phyloP scores from a whole-genome alignment of 1,284 basidiomycete genomes.

The Rhodotorula sp. region DNA sequence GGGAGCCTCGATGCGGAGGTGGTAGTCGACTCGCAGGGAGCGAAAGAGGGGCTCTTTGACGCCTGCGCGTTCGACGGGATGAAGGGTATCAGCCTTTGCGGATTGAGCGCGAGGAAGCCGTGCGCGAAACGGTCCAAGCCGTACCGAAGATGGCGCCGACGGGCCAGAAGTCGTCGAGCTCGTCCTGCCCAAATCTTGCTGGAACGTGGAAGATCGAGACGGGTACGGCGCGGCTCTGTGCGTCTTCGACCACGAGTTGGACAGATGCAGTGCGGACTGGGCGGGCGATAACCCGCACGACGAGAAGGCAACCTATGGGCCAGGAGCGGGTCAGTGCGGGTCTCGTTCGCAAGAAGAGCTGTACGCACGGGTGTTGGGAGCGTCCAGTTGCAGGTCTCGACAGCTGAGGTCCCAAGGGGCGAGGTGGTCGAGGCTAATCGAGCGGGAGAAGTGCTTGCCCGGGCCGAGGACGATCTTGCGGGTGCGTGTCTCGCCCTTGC shows the following conservation, averaged over 20 bases:
- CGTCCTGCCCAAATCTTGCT: not conserved
- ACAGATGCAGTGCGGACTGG: conserved; percentile 20
- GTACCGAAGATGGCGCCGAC: conserved; percentile 22
- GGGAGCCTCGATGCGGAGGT: conserved; percentile 33
- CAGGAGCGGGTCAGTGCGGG: not conserved
- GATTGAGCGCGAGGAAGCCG: too few species aligned
- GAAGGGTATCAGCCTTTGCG: too few species aligned
- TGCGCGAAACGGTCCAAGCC: not conserved
- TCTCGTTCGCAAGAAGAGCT: not conserved
- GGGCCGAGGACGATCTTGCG: conserved; percentile 16
- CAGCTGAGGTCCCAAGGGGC: not conserved
- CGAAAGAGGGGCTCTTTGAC: conserved; percentile 32
- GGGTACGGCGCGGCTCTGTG: not conserved
- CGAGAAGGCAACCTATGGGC: conserved; percentile 18
- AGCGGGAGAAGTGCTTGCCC: conserved; percentile 14
- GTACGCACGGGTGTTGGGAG: conserved; percentile 10
- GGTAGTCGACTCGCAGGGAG: conserved; percentile 7
- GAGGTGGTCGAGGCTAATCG: not conserved
- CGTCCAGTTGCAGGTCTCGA: not conserved
- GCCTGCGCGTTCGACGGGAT: conserved; percentile 1
- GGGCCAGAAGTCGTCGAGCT: conserved; percentile 15
- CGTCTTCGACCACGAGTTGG: conserved; percentile 34
- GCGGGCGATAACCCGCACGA: conserved; percentile 7
- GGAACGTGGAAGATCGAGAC: conserved; percentile 29
- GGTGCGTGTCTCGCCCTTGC: not conserved